Base-by-base conservation (phyloP, 1,284 basidiomycete genomes). In the Singerocomus inundabilis region DNA sequence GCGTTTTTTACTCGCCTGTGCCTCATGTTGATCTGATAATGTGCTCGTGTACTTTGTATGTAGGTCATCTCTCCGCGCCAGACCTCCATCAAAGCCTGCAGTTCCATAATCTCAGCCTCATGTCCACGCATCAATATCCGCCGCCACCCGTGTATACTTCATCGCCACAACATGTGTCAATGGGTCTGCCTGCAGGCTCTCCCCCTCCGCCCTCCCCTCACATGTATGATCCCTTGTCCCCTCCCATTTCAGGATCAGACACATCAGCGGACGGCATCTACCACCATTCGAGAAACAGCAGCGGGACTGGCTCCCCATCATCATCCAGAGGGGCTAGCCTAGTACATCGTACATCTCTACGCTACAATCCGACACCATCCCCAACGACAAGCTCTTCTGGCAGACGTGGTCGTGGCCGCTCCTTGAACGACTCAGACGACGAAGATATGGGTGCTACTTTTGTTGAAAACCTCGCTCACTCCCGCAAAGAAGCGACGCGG, bases 191-290 rank as follows among this genome's bases (percentile, higher is more conserved):
- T 58, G 68, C 71, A 52, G 68, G 61, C 58, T 79, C 78, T 61
- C 84, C 86, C 66, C 82, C 86, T 67, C 84, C 87, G 57, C 80
- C 80, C 57, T 86, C 84, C 58, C 86, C 87, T 69, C 79, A 83
- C 72, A 79, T 85, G 72, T 88, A 88, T 70, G 85, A 86, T 72
- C 82, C 87, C 66, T 74, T 88, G 62, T 88, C 86, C 48, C 87
- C 88, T 69, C 85, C 84, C 71, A 76, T 88, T 65, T 89, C 86
- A 72, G 87, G 87, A 73, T 89, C 88, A 72, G 88, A 90, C 72
- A 86, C 85, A 63, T 88, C 86, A 63, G 84, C 76, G 60, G 85
- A 88, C 78, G 84, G 84, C 61, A 70, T 84, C 57, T 88, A 89
- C 63, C 68, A 67, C 77, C 80, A 84, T 67, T 87, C 85, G 54